Base-by-base conservation (phyloP, 352 stramenopile species). In the Phytophthora cryptogea region DNA sequence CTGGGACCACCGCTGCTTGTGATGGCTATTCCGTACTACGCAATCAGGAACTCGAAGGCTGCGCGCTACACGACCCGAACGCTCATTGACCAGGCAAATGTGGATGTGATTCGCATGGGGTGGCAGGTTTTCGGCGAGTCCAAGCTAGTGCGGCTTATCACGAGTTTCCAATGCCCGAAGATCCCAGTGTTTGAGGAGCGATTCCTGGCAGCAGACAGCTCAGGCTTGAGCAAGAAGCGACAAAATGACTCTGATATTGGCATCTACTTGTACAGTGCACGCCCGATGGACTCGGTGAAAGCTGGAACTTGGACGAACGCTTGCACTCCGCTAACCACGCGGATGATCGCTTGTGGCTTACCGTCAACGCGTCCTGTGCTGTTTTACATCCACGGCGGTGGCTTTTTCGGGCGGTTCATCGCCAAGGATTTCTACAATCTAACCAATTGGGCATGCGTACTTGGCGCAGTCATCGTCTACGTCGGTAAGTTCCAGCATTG, bases 361-460 rank as follows among this genome's bases (percentile, higher is more conserved):
- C 86, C 86, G 0, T 77, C 75, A 2, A 68, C 78, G 8, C 71
- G 80, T 0, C 86, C 84, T 0, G 88, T 96, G 42, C 68, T 96
- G 0, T 61, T 96, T 9, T 96, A 96, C 49, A 86, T 95, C 31
- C 88, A 96, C 40, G 88, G 88, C 17, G 88, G 88, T 9, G 88
- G 86, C 2, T 96, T 94, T 56, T 94, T 96, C 39, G 86, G 83
- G 0, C 78, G 84, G n/a, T 95, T 94, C 60, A 89, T 96, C 52
- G 86, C 84, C 8, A 92, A 92, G 48, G 88, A 96, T 54, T 85
- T 86, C 8, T 75, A 88, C 42, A 92, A 89, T 37, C 44, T 95
- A 51, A 89, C 79, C 1, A 61, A 71, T 20, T 96, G 87, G 89
- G 83, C 83, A 0, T 70, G 72, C 8, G 68, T 66, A 8, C 70